Evolutionary conservation across 306 rosid genomes (phyloP).

Genomic region (Cajanus cajan): DNA sequence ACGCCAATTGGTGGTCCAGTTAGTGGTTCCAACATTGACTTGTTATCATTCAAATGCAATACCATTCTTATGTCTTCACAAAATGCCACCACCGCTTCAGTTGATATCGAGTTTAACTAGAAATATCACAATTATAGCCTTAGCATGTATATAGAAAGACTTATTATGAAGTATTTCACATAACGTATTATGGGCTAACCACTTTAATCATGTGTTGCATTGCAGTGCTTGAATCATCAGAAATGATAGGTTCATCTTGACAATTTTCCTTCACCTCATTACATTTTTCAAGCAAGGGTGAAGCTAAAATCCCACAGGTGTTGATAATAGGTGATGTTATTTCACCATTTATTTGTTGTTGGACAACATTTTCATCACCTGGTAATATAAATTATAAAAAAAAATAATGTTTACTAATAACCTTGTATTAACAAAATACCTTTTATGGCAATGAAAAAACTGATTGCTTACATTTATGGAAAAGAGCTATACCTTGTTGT

Average conservation of each 20-base stretch:
- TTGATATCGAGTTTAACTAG: conserved; percentile 23
- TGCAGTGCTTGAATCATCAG: conserved; percentile 20
- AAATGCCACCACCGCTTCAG: conserved; percentile 22
- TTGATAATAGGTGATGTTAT: neutral
- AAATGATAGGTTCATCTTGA: neutral
- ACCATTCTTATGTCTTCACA: conserved; percentile 12
- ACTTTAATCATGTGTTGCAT: conserved; percentile 24
- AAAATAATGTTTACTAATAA: neutral
- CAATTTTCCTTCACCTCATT: neutral
- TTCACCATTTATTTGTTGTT: neutral
- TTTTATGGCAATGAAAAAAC: neutral
- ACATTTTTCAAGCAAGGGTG: neutral
- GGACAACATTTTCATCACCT: neutral
- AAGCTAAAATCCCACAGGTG: neutral
- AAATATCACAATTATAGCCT: neutral
- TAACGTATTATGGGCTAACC: conserved; percentile 27
- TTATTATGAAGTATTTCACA: neutral
- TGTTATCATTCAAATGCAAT: conserved; percentile 15
- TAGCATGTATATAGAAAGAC: neutral
- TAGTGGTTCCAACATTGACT: neutral
- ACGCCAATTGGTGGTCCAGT: neutral
- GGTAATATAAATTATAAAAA: neutral
- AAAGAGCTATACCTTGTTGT: neutral
- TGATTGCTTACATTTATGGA: neutral
- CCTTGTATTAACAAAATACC: neutral